phyloP scores from a whole-genome alignment of 176 grass and related monocot genomes.

The Eleusine indica region DNA sequence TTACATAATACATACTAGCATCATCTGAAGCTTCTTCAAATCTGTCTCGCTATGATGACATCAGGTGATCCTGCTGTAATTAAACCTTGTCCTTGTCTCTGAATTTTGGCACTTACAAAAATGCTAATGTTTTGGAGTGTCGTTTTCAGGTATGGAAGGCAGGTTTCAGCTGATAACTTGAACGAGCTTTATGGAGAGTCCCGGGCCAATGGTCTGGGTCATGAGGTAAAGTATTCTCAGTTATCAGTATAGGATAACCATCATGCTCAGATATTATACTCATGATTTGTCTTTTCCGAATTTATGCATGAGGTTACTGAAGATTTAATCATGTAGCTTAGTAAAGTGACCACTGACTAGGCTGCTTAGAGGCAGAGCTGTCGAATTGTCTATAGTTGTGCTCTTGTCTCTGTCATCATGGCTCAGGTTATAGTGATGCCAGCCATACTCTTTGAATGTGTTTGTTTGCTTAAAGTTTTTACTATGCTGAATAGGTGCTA shows the following conservation, averaged over 20 bases:
- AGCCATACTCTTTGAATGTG: neutral
- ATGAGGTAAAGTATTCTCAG: constrained; percentile 60
- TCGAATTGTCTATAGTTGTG: neutral
- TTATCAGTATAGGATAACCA: neutral
- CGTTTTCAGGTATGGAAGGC: constrained; percentile 76
- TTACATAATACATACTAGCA: constrained; percentile 87
- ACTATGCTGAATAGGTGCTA: neutral
- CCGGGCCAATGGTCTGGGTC: constrained; percentile 75
- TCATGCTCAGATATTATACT: neutral
- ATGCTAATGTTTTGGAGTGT: constrained; percentile 6
- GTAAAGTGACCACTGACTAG: neutral
- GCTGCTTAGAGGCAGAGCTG: neutral
- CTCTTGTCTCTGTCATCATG: neutral
- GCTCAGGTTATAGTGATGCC: neutral
- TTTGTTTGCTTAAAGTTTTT: neutral
- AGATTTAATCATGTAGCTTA: neutral
- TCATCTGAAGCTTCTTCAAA: constrained; percentile 98
- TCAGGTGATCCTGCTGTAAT: constrained; percentile 62
- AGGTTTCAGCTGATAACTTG: constrained; percentile 67
- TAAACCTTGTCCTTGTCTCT: neutral
- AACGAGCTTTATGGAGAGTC: constrained; percentile 77
- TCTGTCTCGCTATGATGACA: constrained; percentile 94
- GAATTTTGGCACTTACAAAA: neutral
- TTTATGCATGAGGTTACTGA: neutral
- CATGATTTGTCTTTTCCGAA: neutral